Conservation (phyloP, 1,284 basidiomycete species). For the Cutaneotrichosporon cavernicola region DNA sequence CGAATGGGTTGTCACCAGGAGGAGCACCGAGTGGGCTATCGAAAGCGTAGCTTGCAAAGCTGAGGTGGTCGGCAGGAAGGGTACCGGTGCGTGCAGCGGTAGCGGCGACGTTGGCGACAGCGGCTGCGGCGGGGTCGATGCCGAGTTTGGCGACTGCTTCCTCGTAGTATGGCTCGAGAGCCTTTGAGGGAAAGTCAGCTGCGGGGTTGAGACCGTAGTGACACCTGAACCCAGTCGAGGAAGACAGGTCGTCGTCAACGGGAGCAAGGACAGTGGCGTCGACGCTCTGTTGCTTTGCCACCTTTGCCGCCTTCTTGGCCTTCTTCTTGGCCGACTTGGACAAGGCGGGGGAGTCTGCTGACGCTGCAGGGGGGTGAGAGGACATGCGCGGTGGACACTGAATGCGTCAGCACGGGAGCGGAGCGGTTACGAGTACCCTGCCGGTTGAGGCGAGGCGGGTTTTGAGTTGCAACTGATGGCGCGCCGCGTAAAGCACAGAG, state of each 20-base stretch:
- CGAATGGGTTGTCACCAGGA: conserved; percentile 32
- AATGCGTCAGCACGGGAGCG: conserved; percentile 1
- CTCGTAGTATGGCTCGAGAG: conserved; percentile 16
- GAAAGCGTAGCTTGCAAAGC: conserved; percentile 27
- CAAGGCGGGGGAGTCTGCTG: conserved; percentile 35
- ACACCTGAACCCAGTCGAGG: background rate
- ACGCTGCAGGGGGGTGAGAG: conserved; percentile 32
- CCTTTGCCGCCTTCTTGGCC: conserved; percentile 49
- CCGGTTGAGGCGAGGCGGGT: background rate
- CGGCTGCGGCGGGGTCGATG: background rate
- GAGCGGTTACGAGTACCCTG: background rate
- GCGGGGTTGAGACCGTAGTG: conserved; percentile 9
- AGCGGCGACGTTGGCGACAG: conserved; percentile 1
- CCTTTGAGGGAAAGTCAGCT: conserved; percentile 3
- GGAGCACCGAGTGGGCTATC: conserved; percentile 12
- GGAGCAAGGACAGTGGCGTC: conserved; percentile 3
- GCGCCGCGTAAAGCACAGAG: conserved; percentile 5
- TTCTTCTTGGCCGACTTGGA: conserved; percentile 52
- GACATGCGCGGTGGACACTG: conserved; percentile 39
- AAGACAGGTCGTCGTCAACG: background rate
- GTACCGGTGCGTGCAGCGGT: conserved; percentile 4
- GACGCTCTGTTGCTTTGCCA: conserved; percentile 19
- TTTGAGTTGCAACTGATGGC: background rate
- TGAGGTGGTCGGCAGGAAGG: conserved; percentile 21
- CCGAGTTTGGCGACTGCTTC: conserved; percentile 10